phyloP scores from a whole-genome alignment of 2,329 filamentous ascomycete genomes.

The Penicillium expansum region DNA sequence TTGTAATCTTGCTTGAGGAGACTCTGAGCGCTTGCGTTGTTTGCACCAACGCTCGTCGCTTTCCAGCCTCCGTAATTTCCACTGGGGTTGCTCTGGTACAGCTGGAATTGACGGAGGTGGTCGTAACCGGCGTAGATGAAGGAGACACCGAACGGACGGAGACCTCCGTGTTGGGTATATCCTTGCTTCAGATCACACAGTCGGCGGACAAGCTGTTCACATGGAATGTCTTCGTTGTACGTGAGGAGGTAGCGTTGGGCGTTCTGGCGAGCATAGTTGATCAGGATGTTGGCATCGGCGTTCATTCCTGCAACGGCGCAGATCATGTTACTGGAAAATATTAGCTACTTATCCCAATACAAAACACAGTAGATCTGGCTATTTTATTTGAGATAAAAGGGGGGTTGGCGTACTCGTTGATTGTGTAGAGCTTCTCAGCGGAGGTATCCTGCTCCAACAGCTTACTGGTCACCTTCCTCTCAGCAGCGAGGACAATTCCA shows the following conservation, averaged over 20 bases:
- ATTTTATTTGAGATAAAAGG: not conserved
- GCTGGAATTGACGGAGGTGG: constrained; percentile 91
- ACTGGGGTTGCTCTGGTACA: constrained; percentile 98
- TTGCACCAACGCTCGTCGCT: constrained; percentile 94
- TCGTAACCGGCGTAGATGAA: constrained; percentile 99
- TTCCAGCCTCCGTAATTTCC: constrained; percentile 99
- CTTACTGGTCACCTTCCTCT: constrained; percentile 99
- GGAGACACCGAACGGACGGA: constrained; percentile 95
- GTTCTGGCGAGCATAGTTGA: constrained; percentile 97
- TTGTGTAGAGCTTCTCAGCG: constrained; percentile 98
- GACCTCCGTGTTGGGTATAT: constrained; percentile 97
- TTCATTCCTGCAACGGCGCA: constrained; percentile 99
- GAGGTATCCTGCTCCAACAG: constrained; percentile 98
- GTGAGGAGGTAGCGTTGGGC: constrained; percentile 97
- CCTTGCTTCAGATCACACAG: constrained; percentile 98
- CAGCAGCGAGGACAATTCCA: constrained; percentile 95
- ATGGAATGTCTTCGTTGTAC: constrained; percentile 99
- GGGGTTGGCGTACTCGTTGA: constrained; percentile 77
- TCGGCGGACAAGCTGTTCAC: constrained; percentile 94
- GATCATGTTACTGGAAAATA: constrained; percentile 85
- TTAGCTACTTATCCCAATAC: constrained; percentile 15
- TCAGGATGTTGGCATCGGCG: constrained; percentile 98
- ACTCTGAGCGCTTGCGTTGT: constrained; percentile 96
- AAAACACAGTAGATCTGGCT: not conserved
- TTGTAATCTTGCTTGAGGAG: constrained; percentile 99